phyloP scores from a whole-genome alignment of 495 filamentous ascomycete species.

The Neurospora sp. region DNA sequence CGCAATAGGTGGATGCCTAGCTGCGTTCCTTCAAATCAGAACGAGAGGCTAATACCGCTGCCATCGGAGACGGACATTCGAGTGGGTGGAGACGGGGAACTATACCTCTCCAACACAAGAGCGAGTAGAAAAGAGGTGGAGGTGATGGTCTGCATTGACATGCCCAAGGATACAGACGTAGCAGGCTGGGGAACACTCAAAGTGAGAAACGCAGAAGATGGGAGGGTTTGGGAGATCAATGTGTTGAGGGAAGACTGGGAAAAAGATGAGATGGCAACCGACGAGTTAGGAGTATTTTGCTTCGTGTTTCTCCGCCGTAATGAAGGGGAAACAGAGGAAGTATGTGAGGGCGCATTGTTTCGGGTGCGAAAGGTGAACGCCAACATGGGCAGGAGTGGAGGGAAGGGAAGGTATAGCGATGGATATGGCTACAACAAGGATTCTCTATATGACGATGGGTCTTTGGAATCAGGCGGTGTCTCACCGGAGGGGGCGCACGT shows the following conservation, averaged over 20 bases:
- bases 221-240: not conserved
- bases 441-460: not conserved
- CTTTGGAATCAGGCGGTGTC: not conserved
- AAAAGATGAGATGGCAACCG: not conserved
- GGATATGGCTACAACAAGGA: not conserved
- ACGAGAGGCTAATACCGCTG: not conserved
- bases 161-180: not conserved
- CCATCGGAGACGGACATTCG: constrained; percentile 7
- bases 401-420: not conserved
- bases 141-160: constrained; percentile 10
- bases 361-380: not conserved
- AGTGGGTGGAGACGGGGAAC: constrained; percentile 1
- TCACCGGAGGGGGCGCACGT: not conserved
- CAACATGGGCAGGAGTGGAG: not conserved
- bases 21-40: constrained; percentile 9
- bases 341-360: not conserved
- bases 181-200: not conserved
- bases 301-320: not conserved
- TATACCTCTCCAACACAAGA: constrained; percentile 14
- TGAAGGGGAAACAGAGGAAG: accelerated
- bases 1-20: constrained; percentile 14
- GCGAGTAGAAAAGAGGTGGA: constrained; percentile 11
- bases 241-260: not conserved
- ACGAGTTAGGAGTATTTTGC: not conserved
- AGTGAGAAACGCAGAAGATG: not conserved